These are phyloP conservation scores for Lagerstroemia speciosa DNA, from an alignment of 345 rosid species.

Conservation along the genomic window DNA sequence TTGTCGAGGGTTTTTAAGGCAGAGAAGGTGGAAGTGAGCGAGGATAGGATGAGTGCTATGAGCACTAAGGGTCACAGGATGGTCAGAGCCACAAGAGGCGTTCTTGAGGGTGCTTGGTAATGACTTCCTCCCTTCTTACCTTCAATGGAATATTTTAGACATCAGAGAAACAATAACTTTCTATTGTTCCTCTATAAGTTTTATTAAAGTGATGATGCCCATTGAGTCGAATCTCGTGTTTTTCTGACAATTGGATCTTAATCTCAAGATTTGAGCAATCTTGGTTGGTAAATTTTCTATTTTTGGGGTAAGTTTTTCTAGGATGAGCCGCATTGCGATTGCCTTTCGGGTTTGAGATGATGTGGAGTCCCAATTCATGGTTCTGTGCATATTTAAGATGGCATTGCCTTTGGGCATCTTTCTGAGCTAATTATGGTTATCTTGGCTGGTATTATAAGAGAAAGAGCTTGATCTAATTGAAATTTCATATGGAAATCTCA, in stretches of 20 bases:
- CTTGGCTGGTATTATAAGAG: not conserved
- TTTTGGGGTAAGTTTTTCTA: no score
- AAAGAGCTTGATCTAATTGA: not conserved
- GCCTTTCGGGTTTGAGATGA: no score
- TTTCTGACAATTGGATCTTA: not conserved
- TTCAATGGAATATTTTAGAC: not conserved
- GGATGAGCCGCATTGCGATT: no score
- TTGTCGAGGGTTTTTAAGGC: slow-evolving; percentile 89
- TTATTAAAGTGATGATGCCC: not conserved
- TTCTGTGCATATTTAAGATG: not conserved
- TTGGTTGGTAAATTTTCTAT: no score
- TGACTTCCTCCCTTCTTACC: not conserved
- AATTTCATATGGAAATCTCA: not conserved
- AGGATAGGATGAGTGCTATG: slow-evolving; percentile 78
- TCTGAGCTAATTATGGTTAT: not conserved
- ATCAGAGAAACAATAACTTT: not conserved
- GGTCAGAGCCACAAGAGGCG: slow-evolving; percentile 96
- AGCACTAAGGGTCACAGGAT: slow-evolving; percentile 88
- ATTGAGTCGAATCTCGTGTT: not conserved
- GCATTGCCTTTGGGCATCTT: not conserved
- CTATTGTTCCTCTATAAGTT: not conserved
- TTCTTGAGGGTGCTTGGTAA: slow-evolving; percentile 81
- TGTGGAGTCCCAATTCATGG: not conserved
- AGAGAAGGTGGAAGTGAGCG: slow-evolving; percentile 85
- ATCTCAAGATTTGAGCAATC: not conserved